Evolutionary conservation across 306 rosid genomes (phyloP).

Genomic region (Malus sieversii): DNA sequence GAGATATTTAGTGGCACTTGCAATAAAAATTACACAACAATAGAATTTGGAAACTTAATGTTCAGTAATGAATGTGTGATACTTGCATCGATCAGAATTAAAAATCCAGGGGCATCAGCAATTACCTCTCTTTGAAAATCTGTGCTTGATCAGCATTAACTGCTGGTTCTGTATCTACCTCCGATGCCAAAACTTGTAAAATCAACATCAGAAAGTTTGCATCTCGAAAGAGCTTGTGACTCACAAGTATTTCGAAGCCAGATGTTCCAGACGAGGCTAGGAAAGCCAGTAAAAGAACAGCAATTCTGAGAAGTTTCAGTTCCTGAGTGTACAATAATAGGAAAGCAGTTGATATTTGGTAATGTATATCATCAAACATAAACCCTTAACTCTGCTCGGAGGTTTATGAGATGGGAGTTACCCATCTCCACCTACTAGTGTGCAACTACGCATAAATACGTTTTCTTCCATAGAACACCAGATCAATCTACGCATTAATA

Average conservation of each 20-base stretch:
- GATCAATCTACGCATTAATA: not conserved
- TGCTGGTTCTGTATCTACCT: constrained; percentile 43
- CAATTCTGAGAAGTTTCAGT: constrained; percentile 51
- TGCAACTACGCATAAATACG: not conserved
- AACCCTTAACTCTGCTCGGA: not conserved
- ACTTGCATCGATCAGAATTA: not conserved
- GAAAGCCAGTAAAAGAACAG: constrained; percentile 74
- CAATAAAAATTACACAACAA: not conserved
- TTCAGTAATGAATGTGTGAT: not conserved
- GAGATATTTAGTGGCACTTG: not conserved
- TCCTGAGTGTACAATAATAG: constrained; percentile 47
- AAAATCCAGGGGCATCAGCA: not conserved
- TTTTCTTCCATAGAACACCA: not conserved
- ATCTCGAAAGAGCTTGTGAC: constrained; percentile 37
- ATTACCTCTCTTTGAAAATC: constrained; percentile 69
- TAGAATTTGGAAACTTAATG: not conserved
- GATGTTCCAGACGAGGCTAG: constrained; percentile 72
- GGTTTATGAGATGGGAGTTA: not conserved
- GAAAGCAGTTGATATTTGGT: not conserved
- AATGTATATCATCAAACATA: not conserved
- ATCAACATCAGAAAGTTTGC: constrained; percentile 61
- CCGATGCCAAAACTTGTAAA: constrained; percentile 56
- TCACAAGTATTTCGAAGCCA: constrained; percentile 67
- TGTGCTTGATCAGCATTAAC: constrained; percentile 30
- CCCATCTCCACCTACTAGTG: not conserved